phyloP scores from a whole-genome alignment of 148 eudicot species.

The Dysphania ambrosioides region DNA sequence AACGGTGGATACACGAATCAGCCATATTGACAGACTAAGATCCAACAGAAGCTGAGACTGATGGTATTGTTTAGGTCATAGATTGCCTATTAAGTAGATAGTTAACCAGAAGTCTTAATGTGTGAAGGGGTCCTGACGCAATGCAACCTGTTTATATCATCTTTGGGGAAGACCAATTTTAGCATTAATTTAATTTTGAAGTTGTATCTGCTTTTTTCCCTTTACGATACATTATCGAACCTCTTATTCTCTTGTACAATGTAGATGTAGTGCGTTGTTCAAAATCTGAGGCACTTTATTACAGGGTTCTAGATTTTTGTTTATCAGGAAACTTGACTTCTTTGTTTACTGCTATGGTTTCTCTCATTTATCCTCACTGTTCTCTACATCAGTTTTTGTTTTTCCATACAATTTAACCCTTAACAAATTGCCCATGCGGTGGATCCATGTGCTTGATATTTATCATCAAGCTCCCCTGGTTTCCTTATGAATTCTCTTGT shows the following conservation, averaged over 20 bases:
- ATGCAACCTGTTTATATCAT: slow-evolving; percentile 23
- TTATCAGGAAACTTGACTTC: not conserved
- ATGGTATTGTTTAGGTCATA: slow-evolving; percentile 21
- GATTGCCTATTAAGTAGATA: slow-evolving; percentile 21
- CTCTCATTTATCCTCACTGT: not conserved
- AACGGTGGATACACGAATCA: slow-evolving; percentile 49
- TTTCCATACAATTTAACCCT: no score
- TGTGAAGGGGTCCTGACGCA: slow-evolving; percentile 3
- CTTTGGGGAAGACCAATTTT: slow-evolving; percentile 12
- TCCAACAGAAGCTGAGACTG: slow-evolving; percentile 49
- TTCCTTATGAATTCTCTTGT: no score
- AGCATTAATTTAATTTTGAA: slow-evolving; percentile 10
- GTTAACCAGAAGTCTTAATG: slow-evolving; percentile 13
- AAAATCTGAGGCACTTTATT: slow-evolving; percentile 3
- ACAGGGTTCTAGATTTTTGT: not conserved
- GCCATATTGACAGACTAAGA: slow-evolving; percentile 58
- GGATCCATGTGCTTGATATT: no score
- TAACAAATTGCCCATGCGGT: no score
- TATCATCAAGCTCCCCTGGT: no score
- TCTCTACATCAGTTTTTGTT: not conserved
- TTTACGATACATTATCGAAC: slow-evolving; percentile 8
- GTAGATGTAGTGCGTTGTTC: slow-evolving; percentile 22
- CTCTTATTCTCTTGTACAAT: slow-evolving; percentile 31
- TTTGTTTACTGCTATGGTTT: no score
- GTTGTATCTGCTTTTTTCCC: slow-evolving; percentile 2